A percentile compares a stretch with the other conserved stretches of the same genome.
Evolutionary conservation across 371 early-diverging fungal genomes (phyloP).

Genomic region (Coemansia sp.): DNA sequence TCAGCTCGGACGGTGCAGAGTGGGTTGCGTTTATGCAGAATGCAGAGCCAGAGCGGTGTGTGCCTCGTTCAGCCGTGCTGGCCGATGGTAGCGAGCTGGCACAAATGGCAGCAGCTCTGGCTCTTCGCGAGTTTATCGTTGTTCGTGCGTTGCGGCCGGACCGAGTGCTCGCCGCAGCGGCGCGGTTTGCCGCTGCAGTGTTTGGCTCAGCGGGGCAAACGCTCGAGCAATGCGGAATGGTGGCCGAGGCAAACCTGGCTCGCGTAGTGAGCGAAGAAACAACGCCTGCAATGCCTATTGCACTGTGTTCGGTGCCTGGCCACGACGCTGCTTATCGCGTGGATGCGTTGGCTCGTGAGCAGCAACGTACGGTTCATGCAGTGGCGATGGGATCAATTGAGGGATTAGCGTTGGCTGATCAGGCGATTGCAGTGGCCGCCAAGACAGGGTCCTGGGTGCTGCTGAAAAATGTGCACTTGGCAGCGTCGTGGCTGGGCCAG

Average conservation of each 20-base stretch:
- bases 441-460: conserved; percentile 93
- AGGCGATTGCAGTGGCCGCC: conserved; percentile 80
- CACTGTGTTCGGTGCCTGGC: conserved; percentile 92
- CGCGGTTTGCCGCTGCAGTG: conserved; percentile 72
- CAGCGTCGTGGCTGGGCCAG: conserved; percentile 89
- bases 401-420: conserved; percentile 87
- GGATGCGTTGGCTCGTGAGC: conserved; percentile 81
- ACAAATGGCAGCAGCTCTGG: conserved; percentile 18
- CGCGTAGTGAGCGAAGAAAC: conserved; percentile 75
- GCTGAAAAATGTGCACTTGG: conserved; percentile 96
- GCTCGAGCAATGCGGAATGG: conserved; percentile 55
- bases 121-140: conserved; percentile 73
- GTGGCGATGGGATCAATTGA: conserved; percentile 98
- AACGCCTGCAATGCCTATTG: conserved; percentile 74
- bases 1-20: conserved; percentile 48
- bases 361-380: conserved; percentile 63
- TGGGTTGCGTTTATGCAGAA: conserved; percentile 65
- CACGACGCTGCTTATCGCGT: conserved; percentile 95
- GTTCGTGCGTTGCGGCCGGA: conserved; percentile 90
- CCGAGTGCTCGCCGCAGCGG: conserved; percentile 72
- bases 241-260: conserved; percentile 68
- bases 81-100: conserved; percentile 21
- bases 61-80: conserved; percentile 46
- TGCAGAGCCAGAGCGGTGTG: conserved; percentile 58
- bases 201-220: conserved; percentile 57